Percentiles rank a stretch among this genome's conserved stretches.
Evolutionary conservation across 1,139 yeast genomes (phyloP).

Genomic region (Kurtzmaniella quercitrusa): DNA sequence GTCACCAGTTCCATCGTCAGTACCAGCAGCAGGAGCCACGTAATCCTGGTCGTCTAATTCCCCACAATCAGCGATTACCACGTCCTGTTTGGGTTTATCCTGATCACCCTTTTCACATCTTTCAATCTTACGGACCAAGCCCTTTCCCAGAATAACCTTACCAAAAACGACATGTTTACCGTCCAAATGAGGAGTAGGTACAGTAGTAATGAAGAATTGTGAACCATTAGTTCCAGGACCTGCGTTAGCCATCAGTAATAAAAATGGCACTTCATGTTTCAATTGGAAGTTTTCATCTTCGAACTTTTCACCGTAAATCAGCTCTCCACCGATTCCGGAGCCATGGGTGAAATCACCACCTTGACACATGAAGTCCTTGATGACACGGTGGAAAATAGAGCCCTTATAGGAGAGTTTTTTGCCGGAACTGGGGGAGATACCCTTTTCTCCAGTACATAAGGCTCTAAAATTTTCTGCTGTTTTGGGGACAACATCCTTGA

Average conservation of each 20-base stretch:
- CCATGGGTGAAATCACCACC: constrained; percentile 96
- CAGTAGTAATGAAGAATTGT: constrained; percentile 90
- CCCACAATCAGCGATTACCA: constrained; percentile 77
- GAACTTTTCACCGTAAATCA: constrained; percentile 92
- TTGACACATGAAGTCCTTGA: constrained; percentile 87
- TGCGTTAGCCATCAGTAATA: constrained; percentile 94
- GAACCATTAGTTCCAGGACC: constrained; percentile 96
- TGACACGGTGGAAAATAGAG: constrained; percentile 86
- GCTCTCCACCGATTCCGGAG: constrained; percentile 91
- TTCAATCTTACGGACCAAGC: constrained; percentile 76
- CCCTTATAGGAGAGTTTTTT: constrained; percentile 72
- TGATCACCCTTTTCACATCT: constrained; percentile 55
- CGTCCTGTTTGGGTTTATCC: constrained; percentile 64
- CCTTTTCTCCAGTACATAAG: constrained; percentile 87
- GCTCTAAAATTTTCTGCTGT: constrained; percentile 93
- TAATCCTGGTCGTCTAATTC: constrained; percentile 64
- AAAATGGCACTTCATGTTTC: constrained; percentile 78
- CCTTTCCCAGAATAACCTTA: constrained; percentile 76
- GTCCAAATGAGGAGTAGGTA: constrained; percentile 77
- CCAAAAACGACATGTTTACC: constrained; percentile 98
- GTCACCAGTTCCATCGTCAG: constrained; percentile 83
- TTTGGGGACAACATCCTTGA: constrained; percentile 78
- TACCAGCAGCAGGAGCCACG: constrained; percentile 26
- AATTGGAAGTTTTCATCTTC: constrained; percentile 84
- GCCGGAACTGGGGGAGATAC: constrained; percentile 54